Evolutionary conservation across 2,329 filamentous ascomycete species (phyloP).

Genomic region (Aspergillus udagawae): DNA sequence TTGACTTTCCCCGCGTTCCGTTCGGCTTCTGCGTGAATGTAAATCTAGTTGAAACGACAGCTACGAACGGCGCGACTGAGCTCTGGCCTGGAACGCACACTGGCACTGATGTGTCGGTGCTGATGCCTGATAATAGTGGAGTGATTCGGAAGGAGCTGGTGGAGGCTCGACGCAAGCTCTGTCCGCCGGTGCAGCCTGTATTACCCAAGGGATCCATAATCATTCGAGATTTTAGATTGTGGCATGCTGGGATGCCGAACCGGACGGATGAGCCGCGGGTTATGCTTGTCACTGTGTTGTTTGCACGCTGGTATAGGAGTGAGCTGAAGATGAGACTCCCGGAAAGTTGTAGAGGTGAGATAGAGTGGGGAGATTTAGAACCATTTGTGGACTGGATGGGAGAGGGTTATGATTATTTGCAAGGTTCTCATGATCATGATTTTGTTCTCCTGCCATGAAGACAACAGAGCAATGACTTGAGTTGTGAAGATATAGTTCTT

Average conservation of each 20-base stretch:
- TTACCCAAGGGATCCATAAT: constrained; percentile 45
- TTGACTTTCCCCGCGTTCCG: constrained; percentile 49
- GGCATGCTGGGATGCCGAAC: constrained; percentile 50
- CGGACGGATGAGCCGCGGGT: constrained; percentile 38
- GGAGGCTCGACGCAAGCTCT: constrained; percentile 27
- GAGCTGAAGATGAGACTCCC: constrained; percentile 32
- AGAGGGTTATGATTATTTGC: constrained; percentile 36
- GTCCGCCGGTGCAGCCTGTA: constrained; percentile 36
- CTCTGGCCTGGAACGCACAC: constrained; percentile 49
- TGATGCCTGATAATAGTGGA: constrained; percentile 15
- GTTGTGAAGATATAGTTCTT: not conserved
- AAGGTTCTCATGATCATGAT: constrained; percentile 34
- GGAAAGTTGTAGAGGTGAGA: constrained; percentile 20
- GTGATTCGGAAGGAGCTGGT: constrained; percentile 31
- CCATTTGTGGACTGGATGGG: constrained; percentile 35
- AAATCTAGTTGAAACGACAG: constrained; percentile 43
- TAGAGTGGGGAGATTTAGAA: constrained; percentile 34
- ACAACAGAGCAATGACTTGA: not conserved
- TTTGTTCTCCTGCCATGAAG: constrained; percentile 20
- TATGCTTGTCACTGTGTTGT: constrained; percentile 42
- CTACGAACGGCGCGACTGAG: constrained; percentile 48
- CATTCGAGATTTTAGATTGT: constrained; percentile 36
- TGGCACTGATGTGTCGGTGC: constrained; percentile 30
- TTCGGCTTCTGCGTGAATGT: constrained; percentile 49
- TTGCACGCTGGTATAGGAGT: constrained; percentile 36